Evolutionary conservation across 1,139 yeast species (phyloP).

Genomic region (Sugiyamaella novakii): DNA sequence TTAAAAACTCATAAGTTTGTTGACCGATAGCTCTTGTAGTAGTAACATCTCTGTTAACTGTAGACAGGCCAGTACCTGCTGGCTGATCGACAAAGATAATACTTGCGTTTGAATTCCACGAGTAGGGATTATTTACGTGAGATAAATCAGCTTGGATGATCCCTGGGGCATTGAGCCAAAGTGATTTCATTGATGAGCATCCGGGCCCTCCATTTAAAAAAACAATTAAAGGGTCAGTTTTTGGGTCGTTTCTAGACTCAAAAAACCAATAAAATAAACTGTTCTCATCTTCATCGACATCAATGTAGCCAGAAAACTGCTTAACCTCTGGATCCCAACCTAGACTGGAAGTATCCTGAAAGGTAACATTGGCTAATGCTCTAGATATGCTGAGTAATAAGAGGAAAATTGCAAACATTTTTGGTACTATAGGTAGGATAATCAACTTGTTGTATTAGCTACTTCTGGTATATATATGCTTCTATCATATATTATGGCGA

Average conservation of each 20-base stretch:
- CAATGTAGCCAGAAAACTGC: conserved; percentile 74
- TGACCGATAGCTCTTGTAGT: conserved; percentile 74
- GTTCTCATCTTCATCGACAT: conserved; percentile 77
- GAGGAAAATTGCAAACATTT: neutral
- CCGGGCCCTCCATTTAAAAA: conserved; percentile 82
- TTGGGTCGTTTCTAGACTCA: conserved; percentile 68
- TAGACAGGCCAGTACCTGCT: conserved; percentile 75
- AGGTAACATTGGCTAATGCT: conserved; percentile 5
- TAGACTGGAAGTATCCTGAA: conserved; percentile 32
- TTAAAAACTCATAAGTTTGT: conserved; percentile 90
- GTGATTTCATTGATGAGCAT: conserved; percentile 63
- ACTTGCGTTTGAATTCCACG: conserved; percentile 72
- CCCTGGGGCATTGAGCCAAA: conserved; percentile 68
- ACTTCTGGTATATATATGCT: neutral
- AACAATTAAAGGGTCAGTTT: conserved; percentile 59
- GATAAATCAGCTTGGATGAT: conserved; percentile 51
- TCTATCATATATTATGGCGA: neutral
- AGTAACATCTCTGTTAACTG: conserved; percentile 38
- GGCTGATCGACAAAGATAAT: conserved; percentile 74
- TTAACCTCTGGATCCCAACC: conserved; percentile 37
- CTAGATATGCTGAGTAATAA: neutral
- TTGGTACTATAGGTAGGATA: neutral
- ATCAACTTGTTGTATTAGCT: no score
- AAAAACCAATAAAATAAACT: conserved; percentile 77
- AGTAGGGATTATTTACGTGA: conserved; percentile 58